These are phyloP conservation scores for Erythrophleum fordii DNA, from an alignment of 306 rosid genomes.

Conservation along the genomic window DNA sequence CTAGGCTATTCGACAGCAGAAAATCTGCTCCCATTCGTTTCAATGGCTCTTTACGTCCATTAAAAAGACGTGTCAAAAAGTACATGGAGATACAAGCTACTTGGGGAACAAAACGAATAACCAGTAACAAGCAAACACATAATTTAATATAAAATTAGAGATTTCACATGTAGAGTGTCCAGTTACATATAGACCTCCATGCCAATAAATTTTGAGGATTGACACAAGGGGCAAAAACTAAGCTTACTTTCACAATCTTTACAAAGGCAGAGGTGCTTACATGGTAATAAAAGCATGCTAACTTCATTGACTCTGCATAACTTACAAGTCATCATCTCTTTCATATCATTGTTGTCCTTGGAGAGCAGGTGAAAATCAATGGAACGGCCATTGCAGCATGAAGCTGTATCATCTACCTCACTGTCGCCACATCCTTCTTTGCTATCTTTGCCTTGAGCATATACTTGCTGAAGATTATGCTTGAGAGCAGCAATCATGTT, in stretches of 20 bases:
- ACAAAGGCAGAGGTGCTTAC: conserved; percentile 98
- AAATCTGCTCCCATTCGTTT: too few species aligned
- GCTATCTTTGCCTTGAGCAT: conserved; percentile 76
- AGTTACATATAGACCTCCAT: conserved; percentile 82
- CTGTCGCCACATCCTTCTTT: conserved; percentile 96
- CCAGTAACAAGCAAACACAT: conserved; percentile 33
- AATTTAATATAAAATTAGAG: conserved; percentile 38
- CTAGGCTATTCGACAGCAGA: too few species aligned
- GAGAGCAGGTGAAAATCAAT: conserved; percentile 75
- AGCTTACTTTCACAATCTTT: conserved; percentile 92
- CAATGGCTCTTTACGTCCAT: neutral
- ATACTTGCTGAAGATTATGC: conserved; percentile 76
- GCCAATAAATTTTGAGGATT: conserved; percentile 77
- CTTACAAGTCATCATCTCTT: conserved; percentile 85
- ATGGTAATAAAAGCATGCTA: conserved; percentile 85
- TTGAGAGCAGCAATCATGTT: conserved; percentile 84
- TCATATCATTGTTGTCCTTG: conserved; percentile 57
- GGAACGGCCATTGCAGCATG: conserved; percentile 80
- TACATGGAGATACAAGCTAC: neutral
- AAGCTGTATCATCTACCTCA: conserved; percentile 87
- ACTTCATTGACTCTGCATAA: conserved; percentile 86
- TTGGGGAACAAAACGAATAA: neutral
- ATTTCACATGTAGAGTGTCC: conserved; percentile 38
- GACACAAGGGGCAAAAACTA: conserved; percentile 83
- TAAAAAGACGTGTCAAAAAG: neutral